Evolutionary conservation across 768 basidiomycete species (phyloP), one percentile per base, ranked within the genome.

Genomic region (Boletus tylopilopsis): DNA sequence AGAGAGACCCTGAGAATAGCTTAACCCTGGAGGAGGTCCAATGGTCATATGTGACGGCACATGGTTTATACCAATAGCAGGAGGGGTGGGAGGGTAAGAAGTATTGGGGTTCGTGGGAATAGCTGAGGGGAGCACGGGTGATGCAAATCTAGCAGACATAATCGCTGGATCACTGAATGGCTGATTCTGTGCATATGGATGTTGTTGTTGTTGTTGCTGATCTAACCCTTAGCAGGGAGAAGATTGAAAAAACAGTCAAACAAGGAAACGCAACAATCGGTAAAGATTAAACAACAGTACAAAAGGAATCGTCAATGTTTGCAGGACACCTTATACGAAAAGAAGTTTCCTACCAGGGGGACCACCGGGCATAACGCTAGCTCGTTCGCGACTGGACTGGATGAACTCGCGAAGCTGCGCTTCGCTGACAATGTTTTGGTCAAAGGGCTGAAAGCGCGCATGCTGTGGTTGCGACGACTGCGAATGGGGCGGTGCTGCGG

Each of bases 371-470:
- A 66, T 64, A 42, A 61, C 54, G 40, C 58, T 68, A 19, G 74
- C 76, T 43, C 79, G 78, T 40, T 84, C 82, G 45, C 82, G 79
- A 62, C 84, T 88, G 22, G 78, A 77, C 61, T 81, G 81, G 47
- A 90, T 87, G 49, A 90, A 79, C 54, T 87, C 85, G 51, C 87
- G 77, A 54, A 90, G 74, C 62, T 88, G 84, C 13, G 84, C 84
- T 66, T 90, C 88, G 58, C 85, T 87, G 45, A 89, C 68, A 35
- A 67, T 45, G 15, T 63, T 67, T 24, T 74, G 75, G 53, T 78
- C 77, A 55, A 82, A 81, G 6, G 79, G 76, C 49, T 84, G 81
- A 60, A 82, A 81, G 10, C 76, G 76, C 44, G 62, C 58, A 30
- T 72, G 68, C 29, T 61, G 67, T 43, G 56, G 64, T 27, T 70